Conservation (phyloP, 495 filamentous ascomycete species). For the Neurospora hispaniola region DNA sequence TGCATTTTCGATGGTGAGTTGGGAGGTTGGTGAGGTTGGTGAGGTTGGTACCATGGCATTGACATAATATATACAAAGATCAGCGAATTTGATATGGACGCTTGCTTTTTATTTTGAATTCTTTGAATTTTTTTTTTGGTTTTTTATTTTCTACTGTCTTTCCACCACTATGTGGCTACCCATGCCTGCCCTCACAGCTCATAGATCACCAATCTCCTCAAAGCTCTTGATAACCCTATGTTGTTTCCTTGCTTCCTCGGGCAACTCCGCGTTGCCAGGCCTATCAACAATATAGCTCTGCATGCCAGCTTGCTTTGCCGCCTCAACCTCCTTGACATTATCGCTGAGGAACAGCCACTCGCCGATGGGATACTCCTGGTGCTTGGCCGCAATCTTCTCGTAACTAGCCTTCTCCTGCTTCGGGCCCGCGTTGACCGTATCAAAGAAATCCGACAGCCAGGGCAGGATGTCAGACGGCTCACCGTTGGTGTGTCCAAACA, state of each 20-base stretch:
- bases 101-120: not conserved
- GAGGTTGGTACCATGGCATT: not conserved
- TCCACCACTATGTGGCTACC: not conserved
- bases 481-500: constrained; percentile 55
- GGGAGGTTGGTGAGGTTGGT: not conserved
- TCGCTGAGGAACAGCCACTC: constrained; percentile 62
- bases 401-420: constrained; percentile 55
- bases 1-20: not conserved
- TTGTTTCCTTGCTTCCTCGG: constrained; percentile 29
- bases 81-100: not conserved
- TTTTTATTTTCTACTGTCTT: too few relatives aligned
- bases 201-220: constrained; percentile 20
- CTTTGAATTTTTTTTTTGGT: too few relatives aligned
- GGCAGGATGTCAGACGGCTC: constrained; percentile 44
- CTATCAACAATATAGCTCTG: constrained; percentile 48
- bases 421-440: constrained; percentile 62
- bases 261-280: constrained; percentile 50
- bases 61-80: not conserved
- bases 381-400: constrained; percentile 39
- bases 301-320: constrained; percentile 54
- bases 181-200: not conserved
- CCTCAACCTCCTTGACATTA: constrained; percentile 57
- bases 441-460: constrained; percentile 50
- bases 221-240: constrained; percentile 38
- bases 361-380: constrained; percentile 25